phyloP scores from a whole-genome alignment of 139 green algal genomes.

The Yamagishiella unicocca region DNA sequence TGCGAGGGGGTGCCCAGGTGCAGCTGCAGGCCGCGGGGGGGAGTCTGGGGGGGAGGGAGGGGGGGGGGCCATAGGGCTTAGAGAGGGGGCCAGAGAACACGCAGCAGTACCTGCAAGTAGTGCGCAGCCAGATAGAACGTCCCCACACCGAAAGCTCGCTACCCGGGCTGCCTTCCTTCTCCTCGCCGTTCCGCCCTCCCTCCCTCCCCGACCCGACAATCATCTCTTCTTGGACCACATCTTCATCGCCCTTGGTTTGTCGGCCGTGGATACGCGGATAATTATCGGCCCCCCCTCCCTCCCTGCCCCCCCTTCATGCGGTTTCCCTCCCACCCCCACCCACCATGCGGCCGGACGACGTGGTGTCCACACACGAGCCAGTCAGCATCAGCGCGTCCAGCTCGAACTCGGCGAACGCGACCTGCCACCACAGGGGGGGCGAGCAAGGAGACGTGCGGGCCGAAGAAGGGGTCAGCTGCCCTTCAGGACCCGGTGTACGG shows the following conservation, averaged over 20 bases:
- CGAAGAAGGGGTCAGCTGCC: not conserved
- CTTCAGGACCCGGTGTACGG: no score
- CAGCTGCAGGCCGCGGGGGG: slow-evolving; percentile 93
- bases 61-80: not conserved
- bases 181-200: no score
- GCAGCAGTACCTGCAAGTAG: no score
- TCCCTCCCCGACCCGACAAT: not conserved
- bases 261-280: no score
- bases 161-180: no score
- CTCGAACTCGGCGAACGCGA: slow-evolving; percentile 85
- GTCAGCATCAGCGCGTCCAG: slow-evolving; percentile 96
- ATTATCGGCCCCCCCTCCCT: not conserved
- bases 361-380: slow-evolving; percentile 82
- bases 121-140: no score
- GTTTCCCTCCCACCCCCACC: not conserved
- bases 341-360: slow-evolving; percentile 11
- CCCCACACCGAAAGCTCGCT: no score
- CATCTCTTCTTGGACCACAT: no score
- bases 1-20: slow-evolving; percentile 74
- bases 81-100: not conserved
- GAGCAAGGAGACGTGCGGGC: not conserved
- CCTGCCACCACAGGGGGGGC: not conserved
- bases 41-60: slow-evolving; percentile 61
- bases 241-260: no score
- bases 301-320: no score